Conservation (phyloP, 108 stramenopile species). For the Schizochytrium sp. region DNA sequence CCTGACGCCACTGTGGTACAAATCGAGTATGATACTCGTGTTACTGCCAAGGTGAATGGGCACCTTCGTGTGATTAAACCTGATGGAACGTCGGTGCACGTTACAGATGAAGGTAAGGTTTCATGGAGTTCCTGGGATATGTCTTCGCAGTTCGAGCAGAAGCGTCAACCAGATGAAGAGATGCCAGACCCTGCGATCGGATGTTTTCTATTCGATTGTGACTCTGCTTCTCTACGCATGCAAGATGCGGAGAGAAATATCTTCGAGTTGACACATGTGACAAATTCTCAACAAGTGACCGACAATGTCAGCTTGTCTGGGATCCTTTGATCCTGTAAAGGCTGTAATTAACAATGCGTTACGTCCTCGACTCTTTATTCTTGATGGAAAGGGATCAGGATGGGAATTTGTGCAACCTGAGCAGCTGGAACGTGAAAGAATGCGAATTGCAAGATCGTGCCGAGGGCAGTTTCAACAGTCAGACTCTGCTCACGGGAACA, state of each 20-base stretch:
- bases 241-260: constrained; percentile 1
- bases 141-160: neutral
- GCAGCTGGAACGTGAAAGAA: neutral
- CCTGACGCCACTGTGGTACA: constrained; percentile 50
- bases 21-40: constrained; percentile 25
- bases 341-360: constrained; percentile 39
- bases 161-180: constrained; percentile 31
- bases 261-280: neutral
- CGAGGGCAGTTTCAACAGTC: neutral
- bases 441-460: neutral
- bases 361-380: constrained; percentile 29
- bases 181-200: neutral
- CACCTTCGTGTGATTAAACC: constrained; percentile 40
- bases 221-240: constrained; percentile 22
- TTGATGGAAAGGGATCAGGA: constrained; percentile 9
- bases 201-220: constrained; percentile 26
- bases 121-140: neutral
- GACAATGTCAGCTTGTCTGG: neutral
- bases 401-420: neutral
- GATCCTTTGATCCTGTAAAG: constrained; percentile 23
- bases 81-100: constrained; percentile 37
- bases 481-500: neutral
- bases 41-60: constrained; percentile 54
- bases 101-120: constrained; percentile 8
- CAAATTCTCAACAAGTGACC: neutral